Evolutionary conservation across 1,284 basidiomycete genomes (phyloP), one percentile per base, ranked within the genome.

Genomic region (Microbotryum silenes-acaulis): DNA sequence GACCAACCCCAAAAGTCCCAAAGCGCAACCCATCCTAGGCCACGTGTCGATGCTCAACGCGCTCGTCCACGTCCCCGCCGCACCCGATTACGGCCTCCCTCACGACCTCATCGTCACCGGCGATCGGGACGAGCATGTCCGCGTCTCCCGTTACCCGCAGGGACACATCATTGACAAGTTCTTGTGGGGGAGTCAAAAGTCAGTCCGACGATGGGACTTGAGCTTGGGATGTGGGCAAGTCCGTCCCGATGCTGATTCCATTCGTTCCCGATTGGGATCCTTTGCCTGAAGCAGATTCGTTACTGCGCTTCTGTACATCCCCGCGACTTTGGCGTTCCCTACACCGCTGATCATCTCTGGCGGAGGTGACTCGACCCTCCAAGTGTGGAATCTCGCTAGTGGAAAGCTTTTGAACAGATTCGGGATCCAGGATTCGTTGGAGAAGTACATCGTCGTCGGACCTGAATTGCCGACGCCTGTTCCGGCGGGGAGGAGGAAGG

Each of bases 81-180:
- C 53, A 7, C 31, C 44, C 0, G 72, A 75, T 0, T 84, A 89
- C 71, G 83, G 86, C 20, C 8, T 59, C 4, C 48, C 53, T 12
- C 29, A 53, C 65, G 81, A 80, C 60, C 85, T 81, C 71, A 84
- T 97, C 71, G 80, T 94, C 68, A 89, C 90, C 0, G 86, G 89
- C 0, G 92, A 96, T 74, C 78, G 92, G 51, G 92, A 96, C 72
- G 92, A 96, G 73, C 92, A 96, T 73, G 86, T 97, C 57, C 81
- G 92, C 57, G 81, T 93, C n/a, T 91, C 88, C 71, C 84, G 87
- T 81, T 96, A 83, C 72, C 92, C 92, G 0, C 79, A 86, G 62
- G 86, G 89, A 16, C 87, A 86, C 69, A 82, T 83, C 44, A 87
- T 94, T 61, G 89, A 94, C 74, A 82, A 81, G 61, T 94, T 85